Conservation (phyloP, 2,329 filamentous ascomycete genomes). For the Xylogone sp. region DNA sequence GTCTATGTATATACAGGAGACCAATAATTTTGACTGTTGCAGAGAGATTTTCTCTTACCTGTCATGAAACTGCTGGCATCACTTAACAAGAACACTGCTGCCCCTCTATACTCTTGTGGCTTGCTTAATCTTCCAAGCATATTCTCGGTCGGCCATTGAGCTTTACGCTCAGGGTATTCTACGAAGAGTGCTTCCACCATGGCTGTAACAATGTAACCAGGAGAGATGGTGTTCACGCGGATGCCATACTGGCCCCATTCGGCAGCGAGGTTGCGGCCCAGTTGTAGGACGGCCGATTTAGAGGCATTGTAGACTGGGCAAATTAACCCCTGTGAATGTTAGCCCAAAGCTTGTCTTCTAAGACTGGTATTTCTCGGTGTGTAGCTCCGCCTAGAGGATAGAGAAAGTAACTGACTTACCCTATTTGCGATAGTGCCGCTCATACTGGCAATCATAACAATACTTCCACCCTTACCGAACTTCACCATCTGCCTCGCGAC, state of each 20-base stretch:
- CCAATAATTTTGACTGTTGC: too few relatives aligned
- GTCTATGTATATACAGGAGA: too few relatives aligned
- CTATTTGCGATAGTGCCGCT: conserved; percentile 64
- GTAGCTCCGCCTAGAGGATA: too few relatives aligned
- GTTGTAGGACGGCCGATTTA: conserved; percentile 70
- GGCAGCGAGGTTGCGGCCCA: conserved; percentile 64
- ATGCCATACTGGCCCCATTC: conserved; percentile 69
- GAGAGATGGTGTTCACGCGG: conserved; percentile 76
- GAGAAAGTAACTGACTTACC: conserved; percentile 39
- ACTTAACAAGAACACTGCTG: conserved; percentile 64
- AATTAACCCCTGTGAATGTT: conserved; percentile 45
- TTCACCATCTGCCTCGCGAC: conserved; percentile 74
- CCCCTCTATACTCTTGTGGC: conserved; percentile 68
- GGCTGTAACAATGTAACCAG: conserved; percentile 74
- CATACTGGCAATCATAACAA: conserved; percentile 69
- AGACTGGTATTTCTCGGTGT: too few relatives aligned
- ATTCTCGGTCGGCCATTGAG: conserved; percentile 77
- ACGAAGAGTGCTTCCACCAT: conserved; percentile 83
- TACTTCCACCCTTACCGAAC: conserved; percentile 53
- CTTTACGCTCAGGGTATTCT: conserved; percentile 63
- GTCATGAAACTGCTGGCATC: conserved; percentile 70
- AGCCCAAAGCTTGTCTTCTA: too few relatives aligned
- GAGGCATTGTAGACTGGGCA: conserved; percentile 70
- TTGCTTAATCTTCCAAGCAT: conserved; percentile 71
- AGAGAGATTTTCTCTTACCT: conserved; percentile 30